Evolutionary conservation across 2,329 filamentous ascomycete genomes (phyloP).

Genomic region (Scolecobasidium constrictum): DNA sequence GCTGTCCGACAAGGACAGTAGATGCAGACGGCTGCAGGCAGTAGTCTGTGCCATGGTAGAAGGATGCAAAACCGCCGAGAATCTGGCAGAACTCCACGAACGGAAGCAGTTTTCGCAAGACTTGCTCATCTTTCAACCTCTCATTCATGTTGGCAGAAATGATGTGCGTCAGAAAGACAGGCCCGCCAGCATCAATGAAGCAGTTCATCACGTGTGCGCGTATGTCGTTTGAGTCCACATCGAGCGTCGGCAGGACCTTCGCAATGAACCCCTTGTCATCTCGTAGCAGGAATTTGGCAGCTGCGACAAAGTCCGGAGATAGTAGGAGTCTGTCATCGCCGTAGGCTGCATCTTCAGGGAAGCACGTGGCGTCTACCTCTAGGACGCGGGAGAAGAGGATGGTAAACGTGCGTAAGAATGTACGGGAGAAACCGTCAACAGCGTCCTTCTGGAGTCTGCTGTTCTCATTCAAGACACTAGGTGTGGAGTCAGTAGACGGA

Average conservation of each 20-base stretch:
- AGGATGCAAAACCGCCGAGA: background rate
- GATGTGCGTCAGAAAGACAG: background rate
- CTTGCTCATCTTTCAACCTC: background rate
- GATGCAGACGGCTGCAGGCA: background rate
- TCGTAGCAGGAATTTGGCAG: constrained; percentile 2
- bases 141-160: background rate
- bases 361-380: background rate
- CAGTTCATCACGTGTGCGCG: background rate
- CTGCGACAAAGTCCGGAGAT: background rate
- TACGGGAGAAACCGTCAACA: background rate
- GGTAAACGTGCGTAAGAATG: background rate
- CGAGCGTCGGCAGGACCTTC: background rate
- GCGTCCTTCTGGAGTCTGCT: background rate
- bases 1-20: background rate
- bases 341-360: background rate
- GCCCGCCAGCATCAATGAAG: background rate
- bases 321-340: background rate
- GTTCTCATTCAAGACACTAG: background rate
- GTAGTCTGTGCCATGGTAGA: background rate
- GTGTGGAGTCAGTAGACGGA: no score
- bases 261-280: constrained; percentile 2
- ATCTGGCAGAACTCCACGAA: background rate
- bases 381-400: background rate
- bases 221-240: background rate
- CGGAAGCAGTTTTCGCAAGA: background rate